Percentiles rank a stretch among this genome's conserved stretches.
Evolutionary conservation across 2,329 filamentous ascomycete genomes (phyloP).

Genomic region (Myriosclerotinia scirpicola): DNA sequence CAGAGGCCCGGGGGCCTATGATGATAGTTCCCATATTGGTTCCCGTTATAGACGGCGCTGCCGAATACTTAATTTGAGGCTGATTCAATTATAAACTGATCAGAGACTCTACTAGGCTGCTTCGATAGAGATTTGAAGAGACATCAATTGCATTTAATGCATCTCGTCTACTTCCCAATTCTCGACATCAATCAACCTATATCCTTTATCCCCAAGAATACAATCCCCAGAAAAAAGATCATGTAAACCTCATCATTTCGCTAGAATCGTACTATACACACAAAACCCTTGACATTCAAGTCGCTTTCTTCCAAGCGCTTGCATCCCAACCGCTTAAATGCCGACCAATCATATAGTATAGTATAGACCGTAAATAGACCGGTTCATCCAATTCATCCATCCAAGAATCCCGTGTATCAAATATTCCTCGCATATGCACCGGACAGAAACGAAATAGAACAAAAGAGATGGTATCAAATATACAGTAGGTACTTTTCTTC

Average conservation of each 20-base stretch:
- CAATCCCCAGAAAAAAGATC: not conserved
- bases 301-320: not conserved
- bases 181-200: not conserved
- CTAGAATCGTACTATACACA: constrained; percentile 17
- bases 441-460: not conserved
- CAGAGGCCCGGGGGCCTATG: no score
- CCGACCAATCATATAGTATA: constrained; percentile 2
- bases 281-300: not conserved
- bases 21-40: not conserved
- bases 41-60: not conserved
- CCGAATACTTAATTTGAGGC: not conserved
- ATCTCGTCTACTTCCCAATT: not conserved
- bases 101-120: not conserved
- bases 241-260: constrained; percentile 6
- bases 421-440: constrained; percentile 2
- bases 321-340: not conserved
- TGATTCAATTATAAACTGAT: not conserved
- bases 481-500: not conserved
- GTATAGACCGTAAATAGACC: constrained; percentile 13
- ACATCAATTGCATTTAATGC: not conserved
- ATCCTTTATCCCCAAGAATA: not conserved
- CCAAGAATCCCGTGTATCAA: not conserved
- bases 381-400: not conserved
- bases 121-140: not conserved
- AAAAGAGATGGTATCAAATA: constrained; percentile 19